Conservation (phyloP, 2,329 filamentous ascomycete species). For the Penicillium italicum region DNA sequence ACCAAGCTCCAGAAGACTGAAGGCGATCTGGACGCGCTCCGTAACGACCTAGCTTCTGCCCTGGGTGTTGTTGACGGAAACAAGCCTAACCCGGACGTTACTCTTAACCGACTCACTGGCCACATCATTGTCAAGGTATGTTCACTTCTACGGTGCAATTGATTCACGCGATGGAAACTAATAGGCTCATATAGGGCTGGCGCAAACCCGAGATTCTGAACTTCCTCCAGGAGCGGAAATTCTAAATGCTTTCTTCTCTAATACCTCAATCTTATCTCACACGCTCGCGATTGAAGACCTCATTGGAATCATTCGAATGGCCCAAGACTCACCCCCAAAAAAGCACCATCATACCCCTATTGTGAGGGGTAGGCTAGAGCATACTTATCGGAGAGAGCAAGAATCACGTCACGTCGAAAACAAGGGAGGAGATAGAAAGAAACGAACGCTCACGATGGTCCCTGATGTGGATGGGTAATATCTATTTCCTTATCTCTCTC, state of each 20-base stretch:
- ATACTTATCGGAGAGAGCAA: slow-evolving; percentile 12
- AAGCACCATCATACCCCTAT: slow-evolving; percentile 14
- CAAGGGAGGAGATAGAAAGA: slow-evolving; percentile 12
- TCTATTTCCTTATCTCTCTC: slow-evolving; percentile 14
- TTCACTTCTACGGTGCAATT: neutral
- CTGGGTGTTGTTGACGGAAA: slow-evolving; percentile 53
- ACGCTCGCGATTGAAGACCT: slow-evolving; percentile 1
- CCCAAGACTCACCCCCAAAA: slow-evolving; percentile 5
- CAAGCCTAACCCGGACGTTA: slow-evolving; percentile 41
- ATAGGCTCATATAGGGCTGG: slow-evolving; percentile 43
- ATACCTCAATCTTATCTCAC: neutral
- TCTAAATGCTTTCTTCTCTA: slow-evolving; percentile 28
- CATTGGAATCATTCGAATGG: neutral
- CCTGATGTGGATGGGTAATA: slow-evolving; percentile 11
- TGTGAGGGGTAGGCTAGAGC: slow-evolving; percentile 7
- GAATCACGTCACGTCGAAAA: slow-evolving; percentile 17
- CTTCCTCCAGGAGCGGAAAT: slow-evolving; percentile 48
- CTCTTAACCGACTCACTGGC: slow-evolving; percentile 60
- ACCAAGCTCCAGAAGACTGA: slow-evolving; percentile 76
- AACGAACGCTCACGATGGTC: slow-evolving; percentile 5
- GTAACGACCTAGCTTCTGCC: slow-evolving; percentile 58
- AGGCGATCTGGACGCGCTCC: slow-evolving; percentile 64
- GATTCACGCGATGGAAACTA: slow-evolving; percentile 4
- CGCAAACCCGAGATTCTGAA: slow-evolving; percentile 48
- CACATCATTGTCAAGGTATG: slow-evolving; percentile 72